Base-by-base conservation (phyloP, 257 asterid species). In the Verbena officinalis region DNA sequence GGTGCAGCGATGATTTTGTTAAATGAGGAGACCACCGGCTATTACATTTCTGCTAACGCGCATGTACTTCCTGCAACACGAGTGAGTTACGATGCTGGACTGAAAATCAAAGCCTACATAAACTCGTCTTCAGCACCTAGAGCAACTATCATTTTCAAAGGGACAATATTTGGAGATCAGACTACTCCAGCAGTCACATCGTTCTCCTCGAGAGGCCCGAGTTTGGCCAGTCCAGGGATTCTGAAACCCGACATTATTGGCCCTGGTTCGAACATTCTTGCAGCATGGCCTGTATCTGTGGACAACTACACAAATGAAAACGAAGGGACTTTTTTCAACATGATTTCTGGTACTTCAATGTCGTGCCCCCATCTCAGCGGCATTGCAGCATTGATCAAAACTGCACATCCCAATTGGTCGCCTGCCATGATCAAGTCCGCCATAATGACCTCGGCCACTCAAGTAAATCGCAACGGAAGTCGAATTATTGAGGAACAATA, bases 1-100 rank as follows among this genome's bases (percentile, higher is more conserved):
- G 83, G 79, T 13, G 80, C 63, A 3, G 87, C 76, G 15, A 78
- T 82, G 87, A 76, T 82, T 61, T 33, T 79, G 36, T 22, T 82
- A 48, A 79, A 79, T 23, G 4, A 0, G 9, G 13, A 39, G 4
- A 0, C 0, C 0, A 12, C 12, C 0, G 78, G 66, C 7, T 39
- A 20, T 58, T 70, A 67, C 1, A 71, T 54, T 20, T 1, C 16
- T 0, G 82, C 70, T 1, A 73, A 56, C 2, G 52, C 76, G 36
- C 73, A 62, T 57, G 73, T 70, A 9, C 72, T 82, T 59, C 87
- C 84, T 1, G 72, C 77, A 0, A 13, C 68, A 10, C 68, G 45
- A 39, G 12, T 76, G 8, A 59, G 58, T 7, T 69, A 36, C 14
- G 75, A 42, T 19, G 78, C 73, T 3, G 33, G 33, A 27, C 10